Percentiles rank a stretch among this genome's conserved stretches.
phyloP scores from a whole-genome alignment of 106 monocot species.

The Phalaenopsis aphrodite region DNA sequence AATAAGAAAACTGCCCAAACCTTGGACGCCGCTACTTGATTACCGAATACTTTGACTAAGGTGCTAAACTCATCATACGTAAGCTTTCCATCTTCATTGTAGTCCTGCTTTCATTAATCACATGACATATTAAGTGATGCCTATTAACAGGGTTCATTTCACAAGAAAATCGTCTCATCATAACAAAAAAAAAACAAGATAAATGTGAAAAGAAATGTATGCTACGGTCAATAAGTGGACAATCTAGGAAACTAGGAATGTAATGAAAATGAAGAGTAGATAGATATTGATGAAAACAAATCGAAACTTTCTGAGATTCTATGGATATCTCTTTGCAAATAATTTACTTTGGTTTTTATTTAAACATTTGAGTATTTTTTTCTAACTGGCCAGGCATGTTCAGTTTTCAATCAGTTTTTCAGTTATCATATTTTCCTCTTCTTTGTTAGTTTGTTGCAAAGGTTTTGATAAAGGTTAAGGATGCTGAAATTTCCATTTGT shows the following conservation, averaged over 20 bases:
- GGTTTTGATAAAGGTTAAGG: background rate
- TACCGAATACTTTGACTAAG: conserved; percentile 85
- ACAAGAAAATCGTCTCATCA: background rate
- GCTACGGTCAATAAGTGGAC: background rate
- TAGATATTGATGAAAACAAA: background rate
- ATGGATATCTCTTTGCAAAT: background rate
- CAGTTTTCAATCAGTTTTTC: background rate
- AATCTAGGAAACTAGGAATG: background rate
- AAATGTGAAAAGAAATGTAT: background rate
- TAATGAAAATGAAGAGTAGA: background rate
- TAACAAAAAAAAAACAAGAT: background rate
- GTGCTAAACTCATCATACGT: conserved; percentile 61
- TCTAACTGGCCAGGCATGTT: background rate
- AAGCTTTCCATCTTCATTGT: conserved; percentile 76
- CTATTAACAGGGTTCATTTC: background rate
- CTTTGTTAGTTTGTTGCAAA: background rate
- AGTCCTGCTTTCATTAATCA: conserved; percentile 46
- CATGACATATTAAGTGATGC: background rate
- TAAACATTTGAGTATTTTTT: background rate
- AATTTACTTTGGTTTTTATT: background rate
- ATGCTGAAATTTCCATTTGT: conserved; percentile 2
- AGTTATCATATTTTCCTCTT: background rate
- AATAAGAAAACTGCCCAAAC: conserved; percentile 15
- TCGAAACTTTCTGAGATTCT: background rate
- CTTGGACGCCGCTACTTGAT: conserved; percentile 57